Evolutionary conservation across 169 alveolate genomes (phyloP), one percentile per base, ranked within the genome.

Genomic region (Plasmodium fragile): DNA sequence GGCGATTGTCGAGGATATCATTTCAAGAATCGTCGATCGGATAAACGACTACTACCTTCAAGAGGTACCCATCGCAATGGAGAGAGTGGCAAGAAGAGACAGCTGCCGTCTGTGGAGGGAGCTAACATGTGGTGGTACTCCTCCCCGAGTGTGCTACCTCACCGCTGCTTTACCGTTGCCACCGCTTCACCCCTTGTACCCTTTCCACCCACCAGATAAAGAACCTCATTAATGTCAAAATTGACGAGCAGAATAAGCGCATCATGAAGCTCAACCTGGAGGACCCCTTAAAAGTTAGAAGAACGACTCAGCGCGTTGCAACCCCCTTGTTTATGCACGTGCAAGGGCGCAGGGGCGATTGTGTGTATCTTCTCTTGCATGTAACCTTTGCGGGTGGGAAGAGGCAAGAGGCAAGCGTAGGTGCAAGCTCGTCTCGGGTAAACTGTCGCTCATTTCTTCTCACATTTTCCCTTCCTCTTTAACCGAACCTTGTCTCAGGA

Each of bases 1-100:
- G 93, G 25, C 69, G 7, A 49, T 87, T 16, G 70, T 90, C 22
- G 92, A 90, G n/a, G 94, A 69, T 3, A 90, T 90, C 32, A 90
- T 90, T 41, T 43, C 52, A n/a, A 90, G 39, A 80, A 55, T 90
- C 11, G 69, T 90, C 49, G 92, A 90, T 30, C 81, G 82, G 82
- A 90, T 90, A 69, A 90, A 41, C 55, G 91, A 28, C n/a, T 41
- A 90, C 75, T 90, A 80, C 10, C 92, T 90, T 36, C 36, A 90
- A 32, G 91, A 90, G 78, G 94, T 90, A 90, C 34, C 1, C 7
- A 32, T 8, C 11, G 34, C 6, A 2, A 3, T 3, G 41, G 77
- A 16, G 41, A n/a, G 36, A 84, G 55, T 10, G 25, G 59, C n/a
- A n/a, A n/a, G 30, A 41, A 43, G 32, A 18, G 1, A 30, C 13